Evolutionary conservation across 305 asterid genomes (phyloP).

Genomic region (Fraxinus dipetala): DNA sequence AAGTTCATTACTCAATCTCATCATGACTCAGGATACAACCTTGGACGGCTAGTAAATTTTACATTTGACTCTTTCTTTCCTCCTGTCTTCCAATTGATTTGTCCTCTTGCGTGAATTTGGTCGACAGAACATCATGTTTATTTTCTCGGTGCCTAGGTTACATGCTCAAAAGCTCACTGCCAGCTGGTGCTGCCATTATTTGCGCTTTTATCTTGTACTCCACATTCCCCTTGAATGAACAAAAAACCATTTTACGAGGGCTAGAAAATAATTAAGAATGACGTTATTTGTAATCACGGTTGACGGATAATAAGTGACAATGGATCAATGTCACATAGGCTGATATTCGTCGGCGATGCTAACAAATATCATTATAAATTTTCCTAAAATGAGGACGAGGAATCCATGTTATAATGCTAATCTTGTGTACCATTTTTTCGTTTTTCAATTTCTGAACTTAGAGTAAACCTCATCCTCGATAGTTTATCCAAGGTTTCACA

Average conservation of each 20-base stretch:
- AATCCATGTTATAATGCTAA: background rate
- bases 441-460: background rate
- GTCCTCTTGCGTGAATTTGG: background rate
- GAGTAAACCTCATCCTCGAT: background rate
- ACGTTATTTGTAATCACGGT: background rate
- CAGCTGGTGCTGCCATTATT: background rate
- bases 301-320: background rate
- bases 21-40: background rate
- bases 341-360: background rate
- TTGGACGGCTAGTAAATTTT: background rate
- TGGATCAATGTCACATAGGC: background rate
- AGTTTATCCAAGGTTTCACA: background rate
- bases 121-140: background rate
- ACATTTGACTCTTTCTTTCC: background rate
- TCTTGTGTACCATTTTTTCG: background rate
- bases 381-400: background rate
- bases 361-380: background rate
- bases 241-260: background rate
- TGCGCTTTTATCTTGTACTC: background rate
- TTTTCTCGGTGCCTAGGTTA: background rate
- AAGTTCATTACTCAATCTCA: background rate
- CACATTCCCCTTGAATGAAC: background rate
- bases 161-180: background rate
- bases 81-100: background rate
- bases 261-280: background rate